These are phyloP conservation scores for Cutaneotrichosporon cavernicola DNA, from an alignment of 1,284 basidiomycete species.

Conservation along the genomic window DNA sequence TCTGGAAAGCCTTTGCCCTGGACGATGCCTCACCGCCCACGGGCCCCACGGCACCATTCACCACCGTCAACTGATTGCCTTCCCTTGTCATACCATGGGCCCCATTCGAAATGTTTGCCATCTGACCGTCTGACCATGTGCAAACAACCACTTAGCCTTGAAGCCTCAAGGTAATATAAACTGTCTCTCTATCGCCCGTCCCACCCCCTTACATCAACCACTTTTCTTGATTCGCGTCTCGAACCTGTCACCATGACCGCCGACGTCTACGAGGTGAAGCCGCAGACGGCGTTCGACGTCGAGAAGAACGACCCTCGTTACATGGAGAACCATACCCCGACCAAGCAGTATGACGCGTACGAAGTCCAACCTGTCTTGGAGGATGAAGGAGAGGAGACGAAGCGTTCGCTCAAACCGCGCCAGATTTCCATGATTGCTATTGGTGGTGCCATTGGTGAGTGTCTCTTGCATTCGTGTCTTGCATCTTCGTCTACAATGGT, in stretches of 20 bases:
- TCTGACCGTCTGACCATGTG: too few species aligned
- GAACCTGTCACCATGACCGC: not conserved
- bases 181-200: not conserved
- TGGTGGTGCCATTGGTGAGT: constrained; percentile 54
- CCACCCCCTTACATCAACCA: not conserved
- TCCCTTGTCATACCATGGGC: not conserved
- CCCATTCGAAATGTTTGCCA: too few species aligned
- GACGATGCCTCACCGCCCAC: not conserved
- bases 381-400: constrained; percentile 21
- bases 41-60: not conserved
- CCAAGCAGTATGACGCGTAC: not conserved
- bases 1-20: too few species aligned
- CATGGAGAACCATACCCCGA: not conserved
- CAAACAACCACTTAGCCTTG: too few species aligned
- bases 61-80: not conserved
- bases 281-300: constrained; percentile 5
- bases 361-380: not conserved
- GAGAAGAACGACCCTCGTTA: constrained; percentile 11
- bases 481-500: not conserved
- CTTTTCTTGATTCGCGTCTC: not conserved
- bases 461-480: not conserved
- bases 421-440: constrained; percentile 54
- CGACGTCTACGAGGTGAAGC: constrained; percentile 10
- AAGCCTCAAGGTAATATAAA: not conserved
- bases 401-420: constrained; percentile 46